A percentile compares a stretch with the other conserved stretches of the same genome.
Evolutionary conservation across 495 filamentous ascomycete genomes (phyloP).

Genomic region (Penicillium desertorum): DNA sequence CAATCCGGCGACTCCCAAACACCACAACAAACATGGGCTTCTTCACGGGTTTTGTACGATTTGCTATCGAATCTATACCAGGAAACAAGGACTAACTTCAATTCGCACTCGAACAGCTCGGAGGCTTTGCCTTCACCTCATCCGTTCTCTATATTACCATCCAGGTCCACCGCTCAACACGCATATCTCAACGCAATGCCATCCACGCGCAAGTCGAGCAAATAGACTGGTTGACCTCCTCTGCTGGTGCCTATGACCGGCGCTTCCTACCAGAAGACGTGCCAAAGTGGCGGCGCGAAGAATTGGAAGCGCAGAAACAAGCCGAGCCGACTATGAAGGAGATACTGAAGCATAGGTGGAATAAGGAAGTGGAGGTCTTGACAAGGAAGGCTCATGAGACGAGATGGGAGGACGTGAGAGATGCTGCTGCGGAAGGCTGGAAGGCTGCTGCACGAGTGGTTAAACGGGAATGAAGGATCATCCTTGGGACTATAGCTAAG

Average conservation of each 20-base stretch:
- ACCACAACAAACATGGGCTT: conserved; percentile 61
- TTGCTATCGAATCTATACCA: background rate
- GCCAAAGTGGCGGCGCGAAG: conserved; percentile 34
- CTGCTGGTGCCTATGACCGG: conserved; percentile 46
- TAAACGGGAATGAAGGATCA: conserved; percentile 36
- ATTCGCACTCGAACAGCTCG: conserved; percentile 45
- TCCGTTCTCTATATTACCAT: conserved; percentile 78
- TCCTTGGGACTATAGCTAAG: background rate
- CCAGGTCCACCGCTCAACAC: conserved; percentile 68
- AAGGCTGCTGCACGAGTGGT: conserved; percentile 31
- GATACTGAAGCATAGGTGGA: conserved; percentile 76
- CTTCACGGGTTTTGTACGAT: conserved; percentile 79
- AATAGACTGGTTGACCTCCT: conserved; percentile 55
- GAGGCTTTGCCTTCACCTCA: conserved; percentile 83
- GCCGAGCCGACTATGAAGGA: conserved; percentile 56
- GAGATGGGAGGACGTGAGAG: conserved; percentile 61
- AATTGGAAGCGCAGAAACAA: conserved; percentile 14
- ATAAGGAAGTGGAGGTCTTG: conserved; percentile 66
- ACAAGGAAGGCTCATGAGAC: conserved; percentile 66
- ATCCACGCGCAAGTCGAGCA: conserved; percentile 70
- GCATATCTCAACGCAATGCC: conserved; percentile 63
- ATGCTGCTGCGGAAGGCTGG: conserved; percentile 40
- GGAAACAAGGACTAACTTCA: background rate
- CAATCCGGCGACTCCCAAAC: background rate
- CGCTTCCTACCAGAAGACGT: conserved; percentile 33